These are phyloP conservation scores for Magnusiomyces clavatus DNA, from an alignment of 1,139 yeast species.

Conservation along the genomic window DNA sequence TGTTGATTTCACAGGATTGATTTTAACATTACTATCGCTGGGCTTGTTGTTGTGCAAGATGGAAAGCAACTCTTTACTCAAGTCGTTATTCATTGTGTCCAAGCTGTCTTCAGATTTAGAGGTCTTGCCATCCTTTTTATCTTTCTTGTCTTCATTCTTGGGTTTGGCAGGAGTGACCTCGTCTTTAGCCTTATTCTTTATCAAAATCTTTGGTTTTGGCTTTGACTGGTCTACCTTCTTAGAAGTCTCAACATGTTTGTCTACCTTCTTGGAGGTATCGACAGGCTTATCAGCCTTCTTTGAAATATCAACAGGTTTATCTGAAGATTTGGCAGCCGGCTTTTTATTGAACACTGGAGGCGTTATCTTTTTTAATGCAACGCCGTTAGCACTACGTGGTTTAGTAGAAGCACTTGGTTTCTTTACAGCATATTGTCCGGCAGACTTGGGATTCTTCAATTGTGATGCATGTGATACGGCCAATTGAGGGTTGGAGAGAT, in stretches of 20 bases:
- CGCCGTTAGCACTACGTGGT: no score
- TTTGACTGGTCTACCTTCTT: not conserved
- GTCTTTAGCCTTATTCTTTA: not conserved
- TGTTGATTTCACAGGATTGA: constrained; percentile 12
- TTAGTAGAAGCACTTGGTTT: not conserved
- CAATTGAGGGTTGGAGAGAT: constrained; percentile 65
- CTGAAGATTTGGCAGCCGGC: no score
- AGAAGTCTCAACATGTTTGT: constrained; percentile 10
- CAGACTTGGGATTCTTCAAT: constrained; percentile 6
- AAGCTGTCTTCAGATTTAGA: not conserved
- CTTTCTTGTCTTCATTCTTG: not conserved
- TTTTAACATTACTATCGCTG: not conserved
- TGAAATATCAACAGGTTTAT: constrained; percentile 1
- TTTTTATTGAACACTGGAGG: not conserved
- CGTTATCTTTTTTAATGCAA: not conserved
- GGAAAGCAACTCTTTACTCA: constrained; percentile 35
- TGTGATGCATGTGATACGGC: constrained; percentile 44
- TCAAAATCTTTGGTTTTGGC: not conserved
- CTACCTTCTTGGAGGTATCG: constrained; percentile 9
- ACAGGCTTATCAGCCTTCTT: constrained; percentile 10
- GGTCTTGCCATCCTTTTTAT: not conserved
- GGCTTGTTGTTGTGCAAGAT: constrained; percentile 28
- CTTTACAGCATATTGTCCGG: not conserved
- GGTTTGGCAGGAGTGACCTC: not conserved
- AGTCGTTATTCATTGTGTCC: constrained; percentile 16